phyloP scores from a whole-genome alignment of 805 yeast genomes.

The Lachancea waltii region DNA sequence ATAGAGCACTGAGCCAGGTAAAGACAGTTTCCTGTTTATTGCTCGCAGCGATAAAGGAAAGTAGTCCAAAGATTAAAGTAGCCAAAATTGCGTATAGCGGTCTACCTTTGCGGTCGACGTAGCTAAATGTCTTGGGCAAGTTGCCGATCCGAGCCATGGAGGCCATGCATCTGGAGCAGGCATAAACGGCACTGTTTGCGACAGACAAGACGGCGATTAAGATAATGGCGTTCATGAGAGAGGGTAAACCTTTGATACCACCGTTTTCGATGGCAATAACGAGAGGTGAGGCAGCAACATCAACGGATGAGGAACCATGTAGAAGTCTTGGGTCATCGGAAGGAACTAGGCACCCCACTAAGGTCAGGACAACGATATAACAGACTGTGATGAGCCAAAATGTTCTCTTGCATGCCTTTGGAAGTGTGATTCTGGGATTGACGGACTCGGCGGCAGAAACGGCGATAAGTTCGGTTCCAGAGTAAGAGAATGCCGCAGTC shows the following conservation, averaged over 20 bases:
- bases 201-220: conserved; percentile 64
- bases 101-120: conserved; percentile 72
- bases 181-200: conserved; percentile 66
- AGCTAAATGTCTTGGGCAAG: conserved; percentile 55
- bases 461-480: conserved; percentile 70
- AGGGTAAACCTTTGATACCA: conserved; percentile 59
- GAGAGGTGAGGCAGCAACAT: conserved; percentile 65
- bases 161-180: conserved; percentile 61
- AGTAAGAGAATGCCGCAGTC: conserved; percentile 70
- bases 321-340: conserved; percentile 43
- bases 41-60: conserved; percentile 49
- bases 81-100: conserved; percentile 61
- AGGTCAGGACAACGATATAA: conserved; percentile 53
- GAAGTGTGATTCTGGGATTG: conserved; percentile 61
- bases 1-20: conserved; percentile 49
- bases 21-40: conserved; percentile 43
- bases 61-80: conserved; percentile 48
- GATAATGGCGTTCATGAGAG: conserved; percentile 65
- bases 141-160: conserved; percentile 60
- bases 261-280: conserved; percentile 66
- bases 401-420: conserved; percentile 72
- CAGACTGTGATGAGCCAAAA: conserved; percentile 75
- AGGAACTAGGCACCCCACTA: conserved; percentile 64
- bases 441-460: conserved; percentile 72
- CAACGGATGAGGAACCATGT: conserved; percentile 43